These are phyloP conservation scores for Boletus insuetus DNA, from an alignment of 768 basidiomycete species.

Conservation along the genomic window DNA sequence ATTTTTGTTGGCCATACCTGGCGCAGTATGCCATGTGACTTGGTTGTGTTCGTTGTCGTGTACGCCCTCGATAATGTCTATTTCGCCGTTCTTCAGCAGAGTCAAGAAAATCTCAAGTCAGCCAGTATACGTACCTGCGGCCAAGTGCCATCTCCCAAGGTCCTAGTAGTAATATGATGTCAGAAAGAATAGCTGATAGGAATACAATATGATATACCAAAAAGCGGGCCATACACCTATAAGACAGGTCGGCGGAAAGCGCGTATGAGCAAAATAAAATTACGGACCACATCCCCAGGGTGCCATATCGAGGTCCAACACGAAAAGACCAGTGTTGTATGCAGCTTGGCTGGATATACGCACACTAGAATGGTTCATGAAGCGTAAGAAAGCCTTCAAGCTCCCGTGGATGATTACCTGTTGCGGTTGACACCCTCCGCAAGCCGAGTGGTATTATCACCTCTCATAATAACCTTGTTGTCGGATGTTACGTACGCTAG, in stretches of 20 bases:
- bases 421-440: constrained; percentile 51
- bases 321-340: constrained; percentile 78
- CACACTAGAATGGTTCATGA: constrained; percentile 45
- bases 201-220: constrained; percentile 44
- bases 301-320: constrained; percentile 79
- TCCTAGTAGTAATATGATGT: constrained; percentile 20
- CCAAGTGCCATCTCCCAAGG: constrained; percentile 54
- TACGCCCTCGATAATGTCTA: constrained; percentile 83
- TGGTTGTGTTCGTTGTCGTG: constrained; percentile 85
- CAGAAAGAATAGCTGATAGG: background rate
- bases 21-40: constrained; percentile 74
- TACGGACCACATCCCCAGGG: constrained; percentile 81
- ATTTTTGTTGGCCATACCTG: constrained; percentile 39
- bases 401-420: constrained; percentile 42
- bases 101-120: constrained; percentile 1
- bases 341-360: constrained; percentile 64
- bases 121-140: constrained; percentile 48
- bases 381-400: constrained; percentile 1
- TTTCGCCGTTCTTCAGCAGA: constrained; percentile 61
- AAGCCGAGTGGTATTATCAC: constrained; percentile 63
- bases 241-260: constrained; percentile 2
- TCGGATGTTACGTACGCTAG: constrained; percentile 58
- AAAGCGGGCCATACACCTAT: constrained; percentile 82
- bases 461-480: constrained; percentile 70
- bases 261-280: background rate